A percentile compares a stretch with the other conserved stretches of the same genome.
phyloP scores from a whole-genome alignment of 306 rosid genomes.

The Elaeagnus macrophylla region DNA sequence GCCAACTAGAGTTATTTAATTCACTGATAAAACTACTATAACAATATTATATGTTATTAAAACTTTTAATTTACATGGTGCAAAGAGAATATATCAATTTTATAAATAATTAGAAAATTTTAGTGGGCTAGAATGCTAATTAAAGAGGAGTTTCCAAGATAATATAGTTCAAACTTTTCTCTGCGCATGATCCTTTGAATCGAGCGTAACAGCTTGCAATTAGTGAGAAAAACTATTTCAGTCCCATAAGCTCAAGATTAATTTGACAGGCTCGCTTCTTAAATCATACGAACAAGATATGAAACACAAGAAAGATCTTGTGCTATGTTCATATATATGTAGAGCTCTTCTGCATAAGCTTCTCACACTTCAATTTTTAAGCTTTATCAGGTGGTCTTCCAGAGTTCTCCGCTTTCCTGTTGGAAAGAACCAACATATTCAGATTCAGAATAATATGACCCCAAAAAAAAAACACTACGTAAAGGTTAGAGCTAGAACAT shows the following conservation, averaged over 20 bases:
- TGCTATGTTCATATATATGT: not conserved
- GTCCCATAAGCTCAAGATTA: slow-evolving; percentile 19
- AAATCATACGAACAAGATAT: slow-evolving; percentile 21
- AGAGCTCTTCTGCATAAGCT: slow-evolving; percentile 24
- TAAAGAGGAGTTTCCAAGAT: too few relatives aligned
- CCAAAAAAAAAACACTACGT: slow-evolving; percentile 5
- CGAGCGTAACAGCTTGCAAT: too few relatives aligned
- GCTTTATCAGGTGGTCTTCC: slow-evolving; percentile 67
- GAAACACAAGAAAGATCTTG: slow-evolving; percentile 4
- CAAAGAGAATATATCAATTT: too few relatives aligned
- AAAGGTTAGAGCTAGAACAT: slow-evolving; percentile 27
- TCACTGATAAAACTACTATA: too few relatives aligned
- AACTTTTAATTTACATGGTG: too few relatives aligned
- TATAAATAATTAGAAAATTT: too few relatives aligned
- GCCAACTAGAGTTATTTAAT: slow-evolving; percentile 13
- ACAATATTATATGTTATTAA: too few relatives aligned
- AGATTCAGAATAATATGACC: not conserved
- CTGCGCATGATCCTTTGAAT: too few relatives aligned
- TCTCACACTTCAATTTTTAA: slow-evolving; percentile 20
- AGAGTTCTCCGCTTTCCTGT: slow-evolving; percentile 65
- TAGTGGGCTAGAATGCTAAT: too few relatives aligned
- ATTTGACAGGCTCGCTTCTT: slow-evolving; percentile 16
- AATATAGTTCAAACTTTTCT: too few relatives aligned
- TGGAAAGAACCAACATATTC: slow-evolving; percentile 2
- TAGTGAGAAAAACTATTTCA: too few relatives aligned